phyloP scores from a whole-genome alignment of 2,329 filamentous ascomycete species.

The Cladobotryum protrusum region DNA sequence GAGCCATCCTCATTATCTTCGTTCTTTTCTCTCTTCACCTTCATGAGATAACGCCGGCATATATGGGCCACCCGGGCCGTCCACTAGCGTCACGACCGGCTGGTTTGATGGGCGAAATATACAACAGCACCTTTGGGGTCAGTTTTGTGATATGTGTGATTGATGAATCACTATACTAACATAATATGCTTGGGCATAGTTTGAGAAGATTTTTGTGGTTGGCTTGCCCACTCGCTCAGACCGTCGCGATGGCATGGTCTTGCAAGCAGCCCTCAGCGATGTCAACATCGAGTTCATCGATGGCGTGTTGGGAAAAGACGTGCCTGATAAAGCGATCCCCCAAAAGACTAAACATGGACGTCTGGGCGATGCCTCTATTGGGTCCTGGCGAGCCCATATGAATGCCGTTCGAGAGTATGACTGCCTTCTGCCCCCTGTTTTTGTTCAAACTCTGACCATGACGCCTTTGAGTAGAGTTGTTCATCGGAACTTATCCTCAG shows the following conservation, averaged over 20 bases:
- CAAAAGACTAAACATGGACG: constrained; percentile 22
- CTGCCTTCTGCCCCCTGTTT: background rate
- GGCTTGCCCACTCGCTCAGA: constrained; percentile 45
- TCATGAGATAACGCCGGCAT: too few species aligned
- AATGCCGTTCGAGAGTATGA: constrained; percentile 27
- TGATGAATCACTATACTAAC: background rate
- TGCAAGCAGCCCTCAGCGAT: constrained; percentile 39
- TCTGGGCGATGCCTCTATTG: constrained; percentile 28
- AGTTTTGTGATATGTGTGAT: background rate
- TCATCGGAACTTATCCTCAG: constrained; percentile 27
- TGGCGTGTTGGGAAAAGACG: constrained; percentile 34
- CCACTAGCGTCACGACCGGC: background rate
- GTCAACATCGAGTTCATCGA: constrained; percentile 41
- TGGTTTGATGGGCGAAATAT: background rate
- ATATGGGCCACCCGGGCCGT: background rate
- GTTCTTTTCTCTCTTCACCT: background rate
- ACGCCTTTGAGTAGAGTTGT: constrained; percentile 22
- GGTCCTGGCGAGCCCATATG: constrained; percentile 38
- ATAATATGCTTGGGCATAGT: constrained; percentile 17
- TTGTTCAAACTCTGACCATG: background rate
- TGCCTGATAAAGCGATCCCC: constrained; percentile 32
- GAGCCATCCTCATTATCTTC: background rate
- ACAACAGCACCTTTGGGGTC: background rate
- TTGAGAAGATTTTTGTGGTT: constrained; percentile 46
- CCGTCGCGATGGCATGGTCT: constrained; percentile 41